Evolutionary conservation across 2,329 filamentous ascomycete species (phyloP).

Genomic region (Trematosphaeria pertusa): DNA sequence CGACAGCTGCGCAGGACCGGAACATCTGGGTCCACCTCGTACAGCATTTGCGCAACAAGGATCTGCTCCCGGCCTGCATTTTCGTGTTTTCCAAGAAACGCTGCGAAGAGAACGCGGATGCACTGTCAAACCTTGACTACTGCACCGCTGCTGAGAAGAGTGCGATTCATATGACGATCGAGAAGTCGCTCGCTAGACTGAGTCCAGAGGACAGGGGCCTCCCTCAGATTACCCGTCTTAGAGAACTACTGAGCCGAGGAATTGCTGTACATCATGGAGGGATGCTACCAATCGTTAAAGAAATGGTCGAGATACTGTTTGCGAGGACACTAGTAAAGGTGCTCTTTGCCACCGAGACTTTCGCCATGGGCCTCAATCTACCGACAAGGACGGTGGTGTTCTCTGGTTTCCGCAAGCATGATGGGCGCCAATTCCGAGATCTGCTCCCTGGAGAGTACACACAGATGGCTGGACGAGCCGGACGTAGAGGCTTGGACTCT

Average conservation of each 20-base stretch:
- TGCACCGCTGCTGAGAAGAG: slow-evolving; percentile 95
- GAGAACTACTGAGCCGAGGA: slow-evolving; percentile 84
- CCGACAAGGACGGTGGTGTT: slow-evolving; percentile 97
- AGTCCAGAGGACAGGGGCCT: slow-evolving; percentile 88
- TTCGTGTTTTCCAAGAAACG: slow-evolving; percentile 99
- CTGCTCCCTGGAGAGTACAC: slow-evolving; percentile 95
- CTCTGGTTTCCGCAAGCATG: slow-evolving; percentile 95
- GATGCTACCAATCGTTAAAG: slow-evolving; percentile 93
- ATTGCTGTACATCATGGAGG: slow-evolving; percentile 97
- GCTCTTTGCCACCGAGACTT: slow-evolving; percentile 96
- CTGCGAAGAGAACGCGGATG: slow-evolving; percentile 96
- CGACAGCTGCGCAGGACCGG: slow-evolving; percentile 91
- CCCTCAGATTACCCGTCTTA: slow-evolving; percentile 89
- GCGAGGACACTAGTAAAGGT: slow-evolving; percentile 95
- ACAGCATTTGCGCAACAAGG: slow-evolving; percentile 85
- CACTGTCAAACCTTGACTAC: slow-evolving; percentile 93
- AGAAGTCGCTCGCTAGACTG: slow-evolving; percentile 89
- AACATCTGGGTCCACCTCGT: slow-evolving; percentile 97
- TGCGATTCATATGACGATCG: slow-evolving; percentile 95
- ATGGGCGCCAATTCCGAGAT: slow-evolving; percentile 90
- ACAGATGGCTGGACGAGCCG: slow-evolving; percentile 96
- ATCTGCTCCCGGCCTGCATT: slow-evolving; percentile 88
- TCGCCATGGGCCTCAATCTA: slow-evolving; percentile 96
- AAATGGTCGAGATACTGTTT: slow-evolving; percentile 96
- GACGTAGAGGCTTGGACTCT: slow-evolving; percentile 87